Evolutionary conservation across 148 eudicot genomes (phyloP), one percentile per base, ranked within the genome.

Genomic region (Arctostaphylos glauca): DNA sequence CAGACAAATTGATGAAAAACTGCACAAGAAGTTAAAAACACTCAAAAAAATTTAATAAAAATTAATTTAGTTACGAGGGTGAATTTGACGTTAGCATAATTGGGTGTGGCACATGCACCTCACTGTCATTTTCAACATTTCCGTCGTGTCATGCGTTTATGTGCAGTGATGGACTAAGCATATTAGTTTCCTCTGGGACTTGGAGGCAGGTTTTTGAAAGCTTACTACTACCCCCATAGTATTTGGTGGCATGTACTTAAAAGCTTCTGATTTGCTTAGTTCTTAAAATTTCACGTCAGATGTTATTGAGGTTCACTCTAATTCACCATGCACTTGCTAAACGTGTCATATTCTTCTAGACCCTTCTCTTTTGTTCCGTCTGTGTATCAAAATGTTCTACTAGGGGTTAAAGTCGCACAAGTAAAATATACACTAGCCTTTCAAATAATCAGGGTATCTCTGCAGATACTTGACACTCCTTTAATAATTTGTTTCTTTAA

Each of bases 381-480:
- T 75, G 43, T 41, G 8, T 75, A 75, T 75, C 55, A 19, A 47
- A 19, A 74, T 74, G 77, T 54, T 74, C 50, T n/a, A n/a, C 46
- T 19, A 9, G 49, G 47, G 23, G 13, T n/a, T 5, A 19, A 50
- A 25, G 46, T 19, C 44, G 3, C 79, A 76, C 16, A 70, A 15
- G 48, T 38, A 70, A 41, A 31, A 5, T 43, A 31, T 9, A 25
- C 82, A 47, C 38, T 66, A 54, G 53, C 54, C 14, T 64, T 70
- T 71, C 46, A 19, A 81, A 70, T 18, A 70, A 53, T 31, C 31
- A 3, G 76, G 55, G 76, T 62, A 68, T 50, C 25, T 53, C 41
- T 0, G 64, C 75, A 81, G 77, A 81, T 53, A 54, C n/a, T 78
- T 16, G 49, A 8, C 25, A 31, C 13, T 41, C 19, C 23, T 68